A percentile compares a stretch with the other conserved stretches of the same genome.
Evolutionary conservation across 148 eudicot genomes (phyloP).

Genomic region (Tetragonia tetragonoides): DNA sequence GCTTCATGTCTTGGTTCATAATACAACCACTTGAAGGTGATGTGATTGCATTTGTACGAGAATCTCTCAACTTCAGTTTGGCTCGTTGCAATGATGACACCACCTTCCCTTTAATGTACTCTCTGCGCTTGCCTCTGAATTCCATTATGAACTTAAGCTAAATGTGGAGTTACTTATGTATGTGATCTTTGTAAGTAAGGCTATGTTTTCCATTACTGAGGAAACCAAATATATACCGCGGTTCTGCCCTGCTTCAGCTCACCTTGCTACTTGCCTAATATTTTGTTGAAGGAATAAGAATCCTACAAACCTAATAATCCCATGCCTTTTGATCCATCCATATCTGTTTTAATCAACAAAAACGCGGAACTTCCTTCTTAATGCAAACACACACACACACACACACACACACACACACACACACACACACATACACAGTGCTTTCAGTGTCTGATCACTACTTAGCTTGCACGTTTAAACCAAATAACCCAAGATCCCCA

Average conservation of each 20-base stretch:
- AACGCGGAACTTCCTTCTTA: neutral
- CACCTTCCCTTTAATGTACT: slow-evolving; percentile 9
- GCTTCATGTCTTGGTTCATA: slow-evolving; percentile 1
- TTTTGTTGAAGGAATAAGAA: slow-evolving; percentile 14
- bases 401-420: too few species aligned
- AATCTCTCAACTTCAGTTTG: slow-evolving; percentile 4
- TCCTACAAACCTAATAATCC: neutral
- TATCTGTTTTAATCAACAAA: neutral
- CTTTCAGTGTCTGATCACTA: too few species aligned
- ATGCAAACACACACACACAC: too few species aligned
- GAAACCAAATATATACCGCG: slow-evolving; percentile 1
- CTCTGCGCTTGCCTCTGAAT: slow-evolving; percentile 12
- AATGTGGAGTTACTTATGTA: neutral
- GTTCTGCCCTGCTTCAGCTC: too few species aligned
- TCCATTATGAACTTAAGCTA: slow-evolving; percentile 10
- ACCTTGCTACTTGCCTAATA: neutral
- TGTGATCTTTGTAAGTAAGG: neutral
- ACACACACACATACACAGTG: too few species aligned
- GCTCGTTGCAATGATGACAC: slow-evolving; percentile 1
- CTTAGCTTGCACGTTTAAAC: too few species aligned
- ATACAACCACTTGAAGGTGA: neutral
- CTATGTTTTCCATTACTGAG: neutral
- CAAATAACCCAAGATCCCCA: too few species aligned
- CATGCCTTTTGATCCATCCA: neutral
- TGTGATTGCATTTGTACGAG: neutral